A percentile compares a stretch with the other conserved stretches of the same genome.
Evolutionary conservation across 306 rosid genomes (phyloP).

Genomic region (Malus sylvestris): DNA sequence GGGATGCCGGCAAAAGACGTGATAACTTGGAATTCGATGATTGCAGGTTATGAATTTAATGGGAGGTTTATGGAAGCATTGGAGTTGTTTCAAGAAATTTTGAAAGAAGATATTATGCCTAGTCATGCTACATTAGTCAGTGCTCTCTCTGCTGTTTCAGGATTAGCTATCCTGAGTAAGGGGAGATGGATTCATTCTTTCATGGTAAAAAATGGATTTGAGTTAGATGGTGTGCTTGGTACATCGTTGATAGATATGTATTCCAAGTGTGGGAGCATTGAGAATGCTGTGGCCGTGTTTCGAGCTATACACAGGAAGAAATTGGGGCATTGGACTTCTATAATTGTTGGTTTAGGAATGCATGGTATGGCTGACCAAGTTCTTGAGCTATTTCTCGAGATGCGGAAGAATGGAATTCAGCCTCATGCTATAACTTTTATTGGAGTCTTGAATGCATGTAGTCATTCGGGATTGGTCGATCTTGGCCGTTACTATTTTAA

Average conservation of each 20-base stretch:
- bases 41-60: slow-evolving; percentile 43
- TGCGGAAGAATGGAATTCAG: slow-evolving; percentile 36
- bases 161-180: slow-evolving; percentile 31
- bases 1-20: slow-evolving; percentile 33
- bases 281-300: slow-evolving; percentile 35
- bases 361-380: slow-evolving; percentile 49
- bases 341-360: slow-evolving; percentile 53
- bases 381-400: slow-evolving; percentile 38
- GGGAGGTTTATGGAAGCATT: slow-evolving; percentile 35
- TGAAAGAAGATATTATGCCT: slow-evolving; percentile 35
- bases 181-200: slow-evolving; percentile 54
- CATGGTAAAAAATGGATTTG: slow-evolving; percentile 37
- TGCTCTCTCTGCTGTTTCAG: slow-evolving; percentile 44
- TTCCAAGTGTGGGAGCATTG: slow-evolving; percentile 51
- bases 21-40: slow-evolving; percentile 52
- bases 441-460: slow-evolving; percentile 57
- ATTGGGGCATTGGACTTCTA: slow-evolving; percentile 53
- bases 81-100: slow-evolving; percentile 29
- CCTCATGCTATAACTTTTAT: slow-evolving; percentile 50
- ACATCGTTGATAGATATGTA: slow-evolving; percentile 50
- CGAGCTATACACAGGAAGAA: slow-evolving; percentile 32
- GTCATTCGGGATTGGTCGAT: slow-evolving; percentile 52
- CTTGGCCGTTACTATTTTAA: slow-evolving; percentile 36
- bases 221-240: slow-evolving; percentile 46
- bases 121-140: slow-evolving; percentile 37